Percentiles rank a stretch among this genome's conserved stretches.
phyloP scores from a whole-genome alignment of 228 moss, liverwort and hornwort genomes.

The Sphagnum magellanicum region DNA sequence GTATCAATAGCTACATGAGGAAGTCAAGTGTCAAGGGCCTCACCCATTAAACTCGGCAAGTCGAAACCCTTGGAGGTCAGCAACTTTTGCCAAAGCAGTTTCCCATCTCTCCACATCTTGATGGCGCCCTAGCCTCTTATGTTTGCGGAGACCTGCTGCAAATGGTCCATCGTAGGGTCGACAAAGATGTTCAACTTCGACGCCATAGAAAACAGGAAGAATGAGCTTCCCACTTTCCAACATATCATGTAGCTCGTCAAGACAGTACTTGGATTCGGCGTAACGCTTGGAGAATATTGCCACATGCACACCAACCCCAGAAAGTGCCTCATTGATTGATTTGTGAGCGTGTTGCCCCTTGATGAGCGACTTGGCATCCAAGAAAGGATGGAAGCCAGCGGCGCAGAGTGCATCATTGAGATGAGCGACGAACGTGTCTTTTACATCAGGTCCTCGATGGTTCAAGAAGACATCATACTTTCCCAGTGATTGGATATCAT shows the following conservation, averaged over 20 bases:
- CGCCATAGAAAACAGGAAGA: constrained; percentile 21
- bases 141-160: constrained; percentile 3
- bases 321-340: constrained; percentile 2
- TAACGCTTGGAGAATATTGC: constrained; percentile 5
- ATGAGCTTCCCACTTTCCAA: background rate
- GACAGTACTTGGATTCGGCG: constrained; percentile 9
- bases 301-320: constrained; percentile 1
- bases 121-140: background rate
- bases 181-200: constrained; percentile 14
- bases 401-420: background rate
- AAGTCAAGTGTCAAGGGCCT: background rate
- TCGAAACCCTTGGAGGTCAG: constrained; percentile 6
- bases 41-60: constrained; percentile 1
- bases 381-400: constrained; percentile 4
- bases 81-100: constrained; percentile 16
- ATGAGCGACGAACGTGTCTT: background rate
- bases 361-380: constrained; percentile 6
- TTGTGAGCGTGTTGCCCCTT: constrained; percentile 2
- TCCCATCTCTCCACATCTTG: constrained; percentile 8
- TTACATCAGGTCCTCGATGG: no score
- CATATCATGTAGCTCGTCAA: constrained; percentile 24
- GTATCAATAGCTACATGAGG: background rate
- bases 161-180: background rate
- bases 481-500: no score
- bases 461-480: no score